phyloP scores from a whole-genome alignment of 176 grass and related monocot genomes.

The Alopecurus myosuroides region DNA sequence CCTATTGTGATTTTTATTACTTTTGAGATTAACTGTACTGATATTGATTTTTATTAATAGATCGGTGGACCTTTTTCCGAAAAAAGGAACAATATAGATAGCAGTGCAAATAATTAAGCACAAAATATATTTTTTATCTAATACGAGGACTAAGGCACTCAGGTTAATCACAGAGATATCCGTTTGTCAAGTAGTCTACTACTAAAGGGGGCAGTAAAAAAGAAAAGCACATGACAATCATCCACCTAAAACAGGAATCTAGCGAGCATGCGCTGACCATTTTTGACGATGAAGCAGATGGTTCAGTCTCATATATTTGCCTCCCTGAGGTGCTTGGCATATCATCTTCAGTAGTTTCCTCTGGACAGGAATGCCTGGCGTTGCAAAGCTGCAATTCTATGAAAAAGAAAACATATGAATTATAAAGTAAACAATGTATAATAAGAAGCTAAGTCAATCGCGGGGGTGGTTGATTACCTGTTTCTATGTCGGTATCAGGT shows the following conservation, averaged over 20 bases:
- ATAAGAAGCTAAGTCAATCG: slow-evolving; percentile 6
- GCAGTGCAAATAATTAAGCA: neutral
- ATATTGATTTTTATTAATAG: no score
- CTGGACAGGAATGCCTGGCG: slow-evolving; percentile 60
- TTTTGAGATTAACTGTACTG: no score
- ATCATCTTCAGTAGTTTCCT: slow-evolving; percentile 74
- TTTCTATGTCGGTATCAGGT: slow-evolving; percentile 95
- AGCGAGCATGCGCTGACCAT: slow-evolving; percentile 31
- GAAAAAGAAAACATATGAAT: slow-evolving; percentile 16
- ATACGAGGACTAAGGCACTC: neutral
- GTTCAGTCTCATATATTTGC: slow-evolving; percentile 50
- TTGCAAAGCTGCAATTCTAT: slow-evolving; percentile 90
- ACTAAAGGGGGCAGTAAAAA: neutral
- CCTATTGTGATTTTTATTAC: no score
- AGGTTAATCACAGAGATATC: neutral
- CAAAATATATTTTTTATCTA: neutral
- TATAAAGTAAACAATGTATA: neutral
- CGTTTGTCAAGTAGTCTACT: neutral
- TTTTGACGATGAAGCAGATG: slow-evolving; percentile 49
- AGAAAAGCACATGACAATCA: slow-evolving; percentile 3
- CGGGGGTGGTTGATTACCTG: slow-evolving; percentile 45
- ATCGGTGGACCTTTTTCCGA: no score
- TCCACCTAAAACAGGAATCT: slow-evolving; percentile 12
- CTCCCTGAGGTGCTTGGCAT: slow-evolving; percentile 91
- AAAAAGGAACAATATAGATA: neutral